Conservation (phyloP, 2,329 filamentous ascomycete genomes). For the Pyrenochaeta sp. region DNA sequence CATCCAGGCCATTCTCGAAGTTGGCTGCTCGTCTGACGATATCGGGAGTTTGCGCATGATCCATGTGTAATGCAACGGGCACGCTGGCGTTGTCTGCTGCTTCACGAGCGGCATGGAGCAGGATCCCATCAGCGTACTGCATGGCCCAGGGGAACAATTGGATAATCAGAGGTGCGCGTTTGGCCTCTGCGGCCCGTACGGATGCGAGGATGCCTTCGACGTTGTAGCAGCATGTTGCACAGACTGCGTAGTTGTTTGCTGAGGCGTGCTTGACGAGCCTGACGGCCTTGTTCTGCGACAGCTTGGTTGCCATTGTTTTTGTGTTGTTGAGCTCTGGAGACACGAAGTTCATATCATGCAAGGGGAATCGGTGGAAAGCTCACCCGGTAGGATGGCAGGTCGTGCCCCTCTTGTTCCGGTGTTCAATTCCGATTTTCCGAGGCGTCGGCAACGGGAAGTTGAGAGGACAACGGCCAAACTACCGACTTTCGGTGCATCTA, state of each 20-base stretch:
- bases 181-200: constrained; percentile 73
- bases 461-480: no score
- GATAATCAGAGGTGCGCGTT: constrained; percentile 73
- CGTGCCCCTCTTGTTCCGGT: constrained; percentile 17
- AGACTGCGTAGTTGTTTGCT: constrained; percentile 65
- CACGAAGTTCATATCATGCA: neutral
- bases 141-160: constrained; percentile 79
- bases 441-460: neutral
- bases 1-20: constrained; percentile 41
- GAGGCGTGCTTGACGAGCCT: constrained; percentile 66
- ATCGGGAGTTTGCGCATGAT: constrained; percentile 71
- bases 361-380: neutral
- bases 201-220: constrained; percentile 75
- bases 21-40: constrained; percentile 69
- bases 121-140: constrained; percentile 65
- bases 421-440: constrained; percentile 27
- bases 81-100: constrained; percentile 55
- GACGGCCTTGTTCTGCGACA: constrained; percentile 53
- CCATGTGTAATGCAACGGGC: constrained; percentile 70
- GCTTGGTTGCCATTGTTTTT: constrained; percentile 61
- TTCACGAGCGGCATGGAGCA: constrained; percentile 57
- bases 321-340: constrained; percentile 25
- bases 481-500: no score
- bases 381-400: neutral
- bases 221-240: constrained; percentile 72